Evolutionary conservation across 352 stramenopile species (phyloP), one percentile per base, ranked within the genome.

Genomic region (Globisporangium nunn): DNA sequence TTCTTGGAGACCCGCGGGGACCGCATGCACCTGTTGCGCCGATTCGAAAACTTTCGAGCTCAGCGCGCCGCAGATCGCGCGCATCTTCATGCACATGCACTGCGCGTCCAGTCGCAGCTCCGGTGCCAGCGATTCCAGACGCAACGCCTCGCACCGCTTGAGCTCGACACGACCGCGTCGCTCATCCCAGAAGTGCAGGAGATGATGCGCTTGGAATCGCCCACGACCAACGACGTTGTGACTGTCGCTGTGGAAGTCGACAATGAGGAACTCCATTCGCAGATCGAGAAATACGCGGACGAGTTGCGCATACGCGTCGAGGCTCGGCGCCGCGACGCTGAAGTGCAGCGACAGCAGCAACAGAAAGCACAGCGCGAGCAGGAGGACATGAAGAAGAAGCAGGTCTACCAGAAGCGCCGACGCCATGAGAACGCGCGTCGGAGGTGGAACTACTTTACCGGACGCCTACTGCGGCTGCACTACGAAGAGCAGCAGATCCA

Each of bases 101-200:
- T 55, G 17, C 64, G 66, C 18, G 67, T 85, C 12, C 61, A 73
- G 49, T 49, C 52, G 6, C 68, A 66, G 1, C 76, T 66, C 66
- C 55, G 74, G 6, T 74, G 70, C 18, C 77, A 84, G 62, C 68
- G 70, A 0, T 85, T 87, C 54, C 63, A 62, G 4, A 82, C 65
- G 4, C 59, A 76, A n/a, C 64, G 61, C n/a, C 71, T 85, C 35
- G 52, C 66, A n/a, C 33, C 61, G 18, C 55, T 87, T 30, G 44
- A 63, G 50, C 62, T 87, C 28, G 61, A 74, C 0, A 76, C 70
- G 7, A 61, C 44, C 45, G 45, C 73, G 8, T 80, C 62, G 30
- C 55, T 87, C 2, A 66, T 83, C 18, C 61, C 59, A 8, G 68
- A 83, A 33, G 59, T 78, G 2, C 66, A 74, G 40, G 52, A 69